Percentiles rank a stretch among this genome's conserved stretches.
Conservation (phyloP, 83 land plant species). For the Picea abies region DNA sequence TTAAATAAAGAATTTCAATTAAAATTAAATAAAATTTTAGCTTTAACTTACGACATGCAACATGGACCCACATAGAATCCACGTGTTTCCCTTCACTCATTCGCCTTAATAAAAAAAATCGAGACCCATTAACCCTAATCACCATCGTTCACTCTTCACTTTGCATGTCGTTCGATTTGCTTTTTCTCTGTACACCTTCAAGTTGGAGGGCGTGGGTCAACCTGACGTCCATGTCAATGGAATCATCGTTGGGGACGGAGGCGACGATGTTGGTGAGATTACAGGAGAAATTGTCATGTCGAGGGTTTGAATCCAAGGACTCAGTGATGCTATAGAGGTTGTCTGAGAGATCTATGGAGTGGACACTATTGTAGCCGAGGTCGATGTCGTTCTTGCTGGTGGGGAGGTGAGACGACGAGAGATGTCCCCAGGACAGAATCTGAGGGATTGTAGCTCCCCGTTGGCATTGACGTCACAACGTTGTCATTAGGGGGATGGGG, state of each 20-base stretch:
- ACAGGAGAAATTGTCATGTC: slow-evolving; percentile 9
- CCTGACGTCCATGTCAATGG: slow-evolving; percentile 15
- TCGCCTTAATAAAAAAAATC: no score
- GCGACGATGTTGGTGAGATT: slow-evolving; percentile 24
- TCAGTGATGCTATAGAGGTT: neutral
- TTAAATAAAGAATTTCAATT: no score
- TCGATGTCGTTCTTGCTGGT: slow-evolving; percentile 28
- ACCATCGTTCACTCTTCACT: no score
- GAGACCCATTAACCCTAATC: no score
- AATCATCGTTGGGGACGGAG: slow-evolving; percentile 37
- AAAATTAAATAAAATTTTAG: no score
- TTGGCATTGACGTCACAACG: slow-evolving; percentile 19
- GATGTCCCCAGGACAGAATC: slow-evolving; percentile 39
- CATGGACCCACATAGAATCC: no score
- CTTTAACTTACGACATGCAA: no score
- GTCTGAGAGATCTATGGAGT: slow-evolving; percentile 30
- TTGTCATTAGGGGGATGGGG: slow-evolving; percentile 1
- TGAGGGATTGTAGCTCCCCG: slow-evolving; percentile 65
- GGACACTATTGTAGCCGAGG: slow-evolving; percentile 8
- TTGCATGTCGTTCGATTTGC: no score
- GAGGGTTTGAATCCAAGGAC: slow-evolving; percentile 1
- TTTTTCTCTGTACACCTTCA: no score
- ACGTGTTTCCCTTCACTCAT: no score
- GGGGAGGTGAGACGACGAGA: slow-evolving; percentile 27
- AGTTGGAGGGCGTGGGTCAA: no score